phyloP scores from a whole-genome alignment of 306 rosid species.

The Sophora flavescens region DNA sequence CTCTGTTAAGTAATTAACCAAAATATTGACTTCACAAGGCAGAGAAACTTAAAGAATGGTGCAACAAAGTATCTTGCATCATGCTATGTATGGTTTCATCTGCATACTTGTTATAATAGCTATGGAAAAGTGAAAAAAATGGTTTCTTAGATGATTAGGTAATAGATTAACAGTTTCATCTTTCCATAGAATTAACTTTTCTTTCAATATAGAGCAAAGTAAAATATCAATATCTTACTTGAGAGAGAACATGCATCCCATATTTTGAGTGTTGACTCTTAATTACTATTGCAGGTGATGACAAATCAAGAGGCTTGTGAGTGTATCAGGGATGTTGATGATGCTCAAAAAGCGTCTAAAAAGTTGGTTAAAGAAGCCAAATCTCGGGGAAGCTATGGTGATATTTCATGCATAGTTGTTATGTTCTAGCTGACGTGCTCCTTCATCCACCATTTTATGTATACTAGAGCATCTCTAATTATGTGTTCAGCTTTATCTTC shows the following conservation, averaged over 20 bases:
- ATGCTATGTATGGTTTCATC: not conserved
- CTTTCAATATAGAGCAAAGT: too few species aligned
- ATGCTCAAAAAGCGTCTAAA: conserved; percentile 60
- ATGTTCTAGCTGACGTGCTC: conserved; percentile 50
- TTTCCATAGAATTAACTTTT: not conserved
- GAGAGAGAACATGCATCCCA: not conserved
- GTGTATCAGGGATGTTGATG: conserved; percentile 55
- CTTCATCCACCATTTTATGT: not conserved
- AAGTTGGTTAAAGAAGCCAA: conserved; percentile 56
- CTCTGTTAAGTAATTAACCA: not conserved
- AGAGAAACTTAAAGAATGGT: not conserved
- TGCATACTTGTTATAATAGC: too few species aligned
- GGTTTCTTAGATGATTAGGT: not conserved
- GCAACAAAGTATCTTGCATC: not conserved
- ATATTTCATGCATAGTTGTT: conserved; percentile 70
- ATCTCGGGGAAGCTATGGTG: conserved; percentile 57
- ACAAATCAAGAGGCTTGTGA: conserved; percentile 70
- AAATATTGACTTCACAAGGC: not conserved
- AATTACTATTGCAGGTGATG: conserved; percentile 61
- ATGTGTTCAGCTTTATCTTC: too few species aligned
- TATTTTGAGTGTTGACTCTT: not conserved
- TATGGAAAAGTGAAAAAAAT: too few species aligned
- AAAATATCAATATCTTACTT: too few species aligned
- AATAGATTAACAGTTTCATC: not conserved
- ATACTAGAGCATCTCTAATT: too few species aligned